phyloP scores from a whole-genome alignment of 371 early-diverging fungal species.

The Mucor velutinosus region DNA sequence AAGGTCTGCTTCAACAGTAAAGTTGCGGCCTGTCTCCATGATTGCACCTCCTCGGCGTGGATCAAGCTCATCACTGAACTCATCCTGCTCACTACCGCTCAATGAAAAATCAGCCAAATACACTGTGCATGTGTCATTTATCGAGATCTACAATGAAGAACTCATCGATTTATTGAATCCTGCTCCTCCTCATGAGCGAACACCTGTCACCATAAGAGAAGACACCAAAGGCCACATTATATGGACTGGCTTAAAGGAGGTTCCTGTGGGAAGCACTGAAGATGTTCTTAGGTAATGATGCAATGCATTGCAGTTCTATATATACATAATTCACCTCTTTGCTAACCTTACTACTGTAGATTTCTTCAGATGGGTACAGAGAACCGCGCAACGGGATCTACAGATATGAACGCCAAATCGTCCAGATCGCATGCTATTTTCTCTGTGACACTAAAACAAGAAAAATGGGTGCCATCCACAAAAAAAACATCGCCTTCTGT shows the following conservation, averaged over 20 bases:
- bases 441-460: conserved; percentile 82
- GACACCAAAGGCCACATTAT: conserved; percentile 89
- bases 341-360: conserved; percentile 26
- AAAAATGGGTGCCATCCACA: conserved; percentile 51
- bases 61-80: conserved; percentile 10
- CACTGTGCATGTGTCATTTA: conserved; percentile 66
- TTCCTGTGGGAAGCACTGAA: conserved; percentile 69
- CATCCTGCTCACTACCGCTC: neutral
- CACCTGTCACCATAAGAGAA: conserved; percentile 85
- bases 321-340: neutral
- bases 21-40: conserved; percentile 40
- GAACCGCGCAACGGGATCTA: conserved; percentile 90
- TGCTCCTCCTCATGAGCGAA: conserved; percentile 54
- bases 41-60: conserved; percentile 29
- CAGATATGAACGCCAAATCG: conserved; percentile 96
- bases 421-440: conserved; percentile 99
- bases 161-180: conserved; percentile 82
- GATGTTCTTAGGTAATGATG: conserved; percentile 73
- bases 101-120: conserved; percentile 37
- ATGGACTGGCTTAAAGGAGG: conserved; percentile 91
- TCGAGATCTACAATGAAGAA: conserved; percentile 99
- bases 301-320: conserved; percentile 17
- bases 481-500: conserved; percentile 2
- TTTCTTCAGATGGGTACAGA: conserved; percentile 81
- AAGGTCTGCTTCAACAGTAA: conserved; percentile 22